phyloP scores from a whole-genome alignment of 495 filamentous ascomycete genomes.

The Penicillium canescens region DNA sequence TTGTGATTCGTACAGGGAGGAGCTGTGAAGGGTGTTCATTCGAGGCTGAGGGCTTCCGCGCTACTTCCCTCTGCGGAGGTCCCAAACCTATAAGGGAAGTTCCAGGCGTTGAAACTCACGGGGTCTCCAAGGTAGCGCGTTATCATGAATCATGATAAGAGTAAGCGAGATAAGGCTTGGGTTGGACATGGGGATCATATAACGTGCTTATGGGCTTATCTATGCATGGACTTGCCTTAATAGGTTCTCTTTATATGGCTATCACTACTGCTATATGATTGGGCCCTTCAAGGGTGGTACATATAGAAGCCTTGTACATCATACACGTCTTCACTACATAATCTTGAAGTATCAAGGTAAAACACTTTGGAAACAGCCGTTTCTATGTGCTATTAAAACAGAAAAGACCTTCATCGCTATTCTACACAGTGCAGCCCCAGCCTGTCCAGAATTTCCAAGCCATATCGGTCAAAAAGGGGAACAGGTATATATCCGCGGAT shows the following conservation, averaged over 20 bases:
- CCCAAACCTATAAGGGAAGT: conserved; percentile 33
- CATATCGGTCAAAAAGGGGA: background rate
- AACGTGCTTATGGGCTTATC: background rate
- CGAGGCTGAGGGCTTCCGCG: conserved; percentile 1
- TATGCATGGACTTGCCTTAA: background rate
- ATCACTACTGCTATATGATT: background rate
- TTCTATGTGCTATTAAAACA: conserved; percentile 44
- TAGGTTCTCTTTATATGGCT: background rate
- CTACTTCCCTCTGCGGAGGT: conserved; percentile 25
- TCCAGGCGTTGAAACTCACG: conserved; percentile 27
- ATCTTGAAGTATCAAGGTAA: too few species aligned
- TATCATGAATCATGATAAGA: background rate
- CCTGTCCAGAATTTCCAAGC: background rate
- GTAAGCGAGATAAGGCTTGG: background rate
- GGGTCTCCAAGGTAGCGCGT: background rate
- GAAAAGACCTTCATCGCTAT: conserved; percentile 28
- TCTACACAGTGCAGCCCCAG: conserved; percentile 15
- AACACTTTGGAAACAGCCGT: conserved; percentile 13
- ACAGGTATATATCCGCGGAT: conserved; percentile 14
- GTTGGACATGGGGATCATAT: background rate
- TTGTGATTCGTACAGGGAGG: conserved; percentile 18
- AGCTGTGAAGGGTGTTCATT: conserved; percentile 10
- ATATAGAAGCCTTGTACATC: background rate
- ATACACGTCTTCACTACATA: too few species aligned
- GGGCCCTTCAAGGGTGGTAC: conserved; percentile 6